Evolutionary conservation across 306 rosid genomes (phyloP).

Genomic region (Prunus fruticosa): DNA sequence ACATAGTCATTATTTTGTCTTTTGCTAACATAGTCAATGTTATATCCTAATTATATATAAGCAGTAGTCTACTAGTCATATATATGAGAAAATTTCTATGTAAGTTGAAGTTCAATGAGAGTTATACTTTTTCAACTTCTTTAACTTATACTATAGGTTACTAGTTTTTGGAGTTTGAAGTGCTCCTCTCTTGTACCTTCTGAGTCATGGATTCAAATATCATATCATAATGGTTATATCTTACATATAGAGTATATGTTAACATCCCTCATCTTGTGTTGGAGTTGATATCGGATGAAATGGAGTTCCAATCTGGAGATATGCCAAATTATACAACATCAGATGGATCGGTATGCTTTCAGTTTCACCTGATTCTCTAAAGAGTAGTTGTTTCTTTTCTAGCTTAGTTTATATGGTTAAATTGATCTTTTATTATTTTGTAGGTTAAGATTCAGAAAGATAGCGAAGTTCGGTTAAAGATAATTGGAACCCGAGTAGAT

Average conservation of each 20-base stretch:
- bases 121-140: not conserved
- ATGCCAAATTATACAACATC: conserved; percentile 95
- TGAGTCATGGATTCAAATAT: not conserved
- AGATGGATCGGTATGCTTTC: conserved; percentile 82
- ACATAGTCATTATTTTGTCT: not conserved
- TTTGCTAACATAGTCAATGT: not conserved
- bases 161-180: not conserved
- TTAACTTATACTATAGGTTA: not conserved
- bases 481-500: conserved; percentile 94
- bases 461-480: conserved; percentile 94
- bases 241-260: not conserved
- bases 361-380: conserved; percentile 10
- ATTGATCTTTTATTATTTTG: conserved; percentile 26
- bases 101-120: not conserved
- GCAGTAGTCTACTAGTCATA: not conserved
- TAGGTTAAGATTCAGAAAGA: conserved; percentile 98
- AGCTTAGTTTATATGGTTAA: not conserved
- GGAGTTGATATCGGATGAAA: conserved; percentile 95
- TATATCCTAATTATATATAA: not conserved
- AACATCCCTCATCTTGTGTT: conserved; percentile 2
- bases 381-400: not conserved
- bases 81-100: not conserved
- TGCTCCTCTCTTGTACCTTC: not conserved
- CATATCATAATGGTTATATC: not conserved
- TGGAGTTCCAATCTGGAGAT: conserved; percentile 96